These are phyloP conservation scores for Fusarium bulbicola DNA, from an alignment of 2,329 filamentous ascomycete genomes.

Conservation along the genomic window DNA sequence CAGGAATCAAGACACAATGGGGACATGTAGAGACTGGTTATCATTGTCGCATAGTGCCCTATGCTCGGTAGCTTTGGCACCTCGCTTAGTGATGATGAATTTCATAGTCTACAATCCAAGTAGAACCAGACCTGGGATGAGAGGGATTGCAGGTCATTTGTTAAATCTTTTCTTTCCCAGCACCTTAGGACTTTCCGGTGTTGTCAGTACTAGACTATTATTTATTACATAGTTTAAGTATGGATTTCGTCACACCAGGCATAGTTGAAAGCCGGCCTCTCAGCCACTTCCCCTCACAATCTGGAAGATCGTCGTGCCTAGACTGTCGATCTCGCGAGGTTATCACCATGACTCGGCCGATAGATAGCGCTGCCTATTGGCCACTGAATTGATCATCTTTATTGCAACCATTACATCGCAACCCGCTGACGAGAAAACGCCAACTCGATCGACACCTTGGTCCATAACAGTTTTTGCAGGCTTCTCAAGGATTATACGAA, in stretches of 20 bases:
- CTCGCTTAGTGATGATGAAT: background rate
- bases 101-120: background rate
- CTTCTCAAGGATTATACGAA: background rate
- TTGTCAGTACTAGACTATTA: background rate
- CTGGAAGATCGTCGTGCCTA: slow-evolving; percentile 6
- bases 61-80: background rate
- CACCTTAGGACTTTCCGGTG: too few species aligned
- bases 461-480: background rate
- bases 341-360: slow-evolving; percentile 25
- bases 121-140: background rate
- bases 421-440: background rate
- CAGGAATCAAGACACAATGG: background rate
- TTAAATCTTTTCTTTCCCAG: background rate
- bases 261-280: background rate
- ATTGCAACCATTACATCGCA: background rate
- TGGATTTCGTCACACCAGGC: background rate
- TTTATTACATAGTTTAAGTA: background rate
- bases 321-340: slow-evolving; percentile 19
- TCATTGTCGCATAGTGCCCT: background rate
- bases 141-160: background rate
- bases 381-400: background rate
- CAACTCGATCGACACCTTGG: background rate
- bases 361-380: background rate
- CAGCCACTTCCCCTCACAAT: slow-evolving; percentile 6
- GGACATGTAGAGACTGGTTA: background rate